Conservation (phyloP, 2,329 filamentous ascomycete species). For the Diaporthe helianthi region DNA sequence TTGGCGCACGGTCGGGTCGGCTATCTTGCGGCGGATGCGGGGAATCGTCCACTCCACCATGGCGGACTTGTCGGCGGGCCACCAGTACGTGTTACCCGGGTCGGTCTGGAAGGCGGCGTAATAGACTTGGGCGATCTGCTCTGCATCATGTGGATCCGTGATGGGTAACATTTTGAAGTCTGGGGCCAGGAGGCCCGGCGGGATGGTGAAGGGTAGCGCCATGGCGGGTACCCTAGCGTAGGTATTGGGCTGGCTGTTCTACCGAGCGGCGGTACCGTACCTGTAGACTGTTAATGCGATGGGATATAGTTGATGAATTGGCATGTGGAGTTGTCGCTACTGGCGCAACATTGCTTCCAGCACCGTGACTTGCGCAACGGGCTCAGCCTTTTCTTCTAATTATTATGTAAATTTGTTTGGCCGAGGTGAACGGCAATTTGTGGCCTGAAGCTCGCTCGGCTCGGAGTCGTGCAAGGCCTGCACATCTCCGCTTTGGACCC, state of each 20-base stretch:
- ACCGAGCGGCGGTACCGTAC: too few relatives aligned
- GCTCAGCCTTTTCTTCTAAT: background rate
- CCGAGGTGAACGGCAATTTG: background rate
- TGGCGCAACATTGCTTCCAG: background rate
- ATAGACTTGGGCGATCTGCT: conserved; percentile 11
- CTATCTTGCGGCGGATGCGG: conserved; percentile 8
- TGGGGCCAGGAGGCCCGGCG: background rate
- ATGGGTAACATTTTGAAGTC: background rate
- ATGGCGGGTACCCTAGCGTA: too few relatives aligned
- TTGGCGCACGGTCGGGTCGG: background rate
- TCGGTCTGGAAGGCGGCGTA: conserved; percentile 13
- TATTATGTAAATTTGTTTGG: too few relatives aligned
- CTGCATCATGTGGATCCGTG: background rate
- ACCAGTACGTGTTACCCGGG: conserved; percentile 16
- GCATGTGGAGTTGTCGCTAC: too few relatives aligned
- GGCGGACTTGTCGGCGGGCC: background rate
- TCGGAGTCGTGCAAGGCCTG: background rate
- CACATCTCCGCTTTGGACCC: background rate
- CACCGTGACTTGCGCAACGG: background rate
- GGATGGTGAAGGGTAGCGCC: background rate
- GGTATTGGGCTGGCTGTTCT: too few relatives aligned
- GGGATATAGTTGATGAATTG: background rate
- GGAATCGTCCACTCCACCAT: conserved; percentile 8
- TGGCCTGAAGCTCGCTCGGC: background rate
- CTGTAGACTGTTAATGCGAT: too few relatives aligned